A percentile compares a stretch with the other conserved stretches of the same genome.
Evolutionary conservation across 371 early-diverging fungal species (phyloP).

Genomic region (Syncephalastrum monosporum): DNA sequence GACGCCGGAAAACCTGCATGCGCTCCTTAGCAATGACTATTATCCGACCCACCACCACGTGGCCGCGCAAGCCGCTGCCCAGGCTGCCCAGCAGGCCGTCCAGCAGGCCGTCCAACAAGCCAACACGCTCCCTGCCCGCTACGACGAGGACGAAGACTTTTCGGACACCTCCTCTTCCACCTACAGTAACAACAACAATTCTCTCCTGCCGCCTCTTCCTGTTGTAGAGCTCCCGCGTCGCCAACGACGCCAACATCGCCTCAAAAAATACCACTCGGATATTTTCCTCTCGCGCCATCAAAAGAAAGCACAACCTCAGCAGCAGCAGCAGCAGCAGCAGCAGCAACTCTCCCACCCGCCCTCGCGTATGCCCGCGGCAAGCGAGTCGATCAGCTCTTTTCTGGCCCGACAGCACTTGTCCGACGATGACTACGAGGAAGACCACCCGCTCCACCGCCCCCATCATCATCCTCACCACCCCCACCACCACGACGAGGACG

Average conservation of each 20-base stretch:
- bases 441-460: background rate
- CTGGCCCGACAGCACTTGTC: conserved; percentile 19
- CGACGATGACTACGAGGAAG: conserved; percentile 11
- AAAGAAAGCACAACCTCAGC: background rate
- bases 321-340: conserved; percentile 2
- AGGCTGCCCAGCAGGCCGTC: no score
- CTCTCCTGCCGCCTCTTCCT: no score
- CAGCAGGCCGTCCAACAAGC: no score
- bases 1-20: conserved; percentile 14
- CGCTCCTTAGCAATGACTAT: conserved; percentile 9
- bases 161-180: no score
- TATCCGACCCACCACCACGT: no score
- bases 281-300: conserved; percentile 7
- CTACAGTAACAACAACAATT: no score
- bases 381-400: conserved; percentile 15
- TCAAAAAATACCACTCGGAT: conserved; percentile 11
- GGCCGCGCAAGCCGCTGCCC: no score
- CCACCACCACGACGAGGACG: background rate
- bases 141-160: no score
- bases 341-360: conserved; percentile 1
- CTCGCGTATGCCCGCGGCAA: background rate
- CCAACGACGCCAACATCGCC: background rate
- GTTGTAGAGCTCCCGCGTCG: no score
- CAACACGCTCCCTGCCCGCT: no score
- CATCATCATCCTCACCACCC: background rate